A percentile compares a stretch with the other conserved stretches of the same genome.
These are phyloP conservation scores for Microdochium bolleyi DNA, from an alignment of 2,329 filamentous ascomycete genomes.

Conservation along the genomic window DNA sequence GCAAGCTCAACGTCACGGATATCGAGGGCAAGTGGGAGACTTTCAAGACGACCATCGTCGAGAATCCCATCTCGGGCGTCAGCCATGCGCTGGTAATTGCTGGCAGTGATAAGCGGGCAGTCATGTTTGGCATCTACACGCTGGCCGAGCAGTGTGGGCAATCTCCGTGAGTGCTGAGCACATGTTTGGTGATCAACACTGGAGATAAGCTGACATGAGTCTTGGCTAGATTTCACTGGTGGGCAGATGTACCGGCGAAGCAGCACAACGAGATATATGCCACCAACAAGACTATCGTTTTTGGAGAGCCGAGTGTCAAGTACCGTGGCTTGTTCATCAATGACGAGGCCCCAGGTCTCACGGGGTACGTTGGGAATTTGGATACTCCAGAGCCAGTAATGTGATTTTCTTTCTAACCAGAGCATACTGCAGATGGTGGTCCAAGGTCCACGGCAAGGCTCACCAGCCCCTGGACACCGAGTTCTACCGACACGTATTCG, in stretches of 20 bases:
- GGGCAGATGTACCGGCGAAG: constrained; percentile 43
- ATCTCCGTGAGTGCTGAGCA: constrained; percentile 35
- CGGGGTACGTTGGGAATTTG: constrained; percentile 24
- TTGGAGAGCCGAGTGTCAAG: constrained; percentile 45
- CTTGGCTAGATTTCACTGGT: constrained; percentile 41
- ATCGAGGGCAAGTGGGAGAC: constrained; percentile 51
- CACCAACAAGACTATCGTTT: constrained; percentile 29
- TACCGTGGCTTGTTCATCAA: constrained; percentile 55
- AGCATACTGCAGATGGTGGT: constrained; percentile 37
- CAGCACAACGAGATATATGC: constrained; percentile 38
- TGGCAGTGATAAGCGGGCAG: constrained; percentile 47
- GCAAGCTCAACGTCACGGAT: constrained; percentile 36
- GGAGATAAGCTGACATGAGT: background rate
- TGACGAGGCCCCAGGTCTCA: constrained; percentile 48
- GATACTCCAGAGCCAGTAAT: background rate
- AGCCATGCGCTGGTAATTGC: constrained; percentile 42
- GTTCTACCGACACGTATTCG: constrained; percentile 56
- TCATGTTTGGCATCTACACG: constrained; percentile 50
- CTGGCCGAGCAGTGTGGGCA: constrained; percentile 52
- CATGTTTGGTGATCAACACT: background rate
- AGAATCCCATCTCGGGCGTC: constrained; percentile 33
- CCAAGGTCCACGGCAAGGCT: constrained; percentile 35
- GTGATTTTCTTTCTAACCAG: background rate
- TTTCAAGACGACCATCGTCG: constrained; percentile 40
- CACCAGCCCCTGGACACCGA: constrained; percentile 40